Conservation (phyloP, 1,284 basidiomycete genomes). For the Pascua guehoae region DNA sequence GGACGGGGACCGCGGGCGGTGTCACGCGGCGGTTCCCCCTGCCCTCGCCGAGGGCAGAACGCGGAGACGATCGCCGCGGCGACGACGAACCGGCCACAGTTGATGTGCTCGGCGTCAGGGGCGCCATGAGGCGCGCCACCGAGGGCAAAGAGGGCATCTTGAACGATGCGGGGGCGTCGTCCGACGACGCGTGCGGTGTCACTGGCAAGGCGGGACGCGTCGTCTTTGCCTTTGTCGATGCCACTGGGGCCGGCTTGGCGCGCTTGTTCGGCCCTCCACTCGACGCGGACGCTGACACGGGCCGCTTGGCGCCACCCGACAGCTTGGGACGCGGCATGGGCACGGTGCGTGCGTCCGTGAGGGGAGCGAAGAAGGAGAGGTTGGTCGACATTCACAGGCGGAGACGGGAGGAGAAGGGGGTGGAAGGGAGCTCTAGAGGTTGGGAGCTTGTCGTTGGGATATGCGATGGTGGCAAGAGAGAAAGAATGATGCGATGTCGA, state of each 20-base stretch:
- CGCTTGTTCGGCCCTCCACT: conserved; percentile 3
- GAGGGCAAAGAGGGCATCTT: conserved; percentile 19
- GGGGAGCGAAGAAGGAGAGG: conserved; percentile 12
- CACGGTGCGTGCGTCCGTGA: conserved; percentile 5
- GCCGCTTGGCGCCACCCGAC: conserved; percentile 1
- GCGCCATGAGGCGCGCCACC: conserved; percentile 8
- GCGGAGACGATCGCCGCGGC: conserved; percentile 23
- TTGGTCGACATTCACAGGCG: too few relatives aligned
- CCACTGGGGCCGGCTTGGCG: neutral
- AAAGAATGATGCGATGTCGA: too few relatives aligned
- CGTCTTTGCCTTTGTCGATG: neutral
- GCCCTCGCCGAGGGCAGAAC: conserved; percentile 8
- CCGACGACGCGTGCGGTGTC: conserved; percentile 25
- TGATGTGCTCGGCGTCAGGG: conserved; percentile 38
- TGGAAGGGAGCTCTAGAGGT: neutral
- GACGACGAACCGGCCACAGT: conserved; percentile 44
- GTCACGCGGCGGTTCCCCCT: conserved; percentile 4
- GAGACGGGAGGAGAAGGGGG: too few relatives aligned
- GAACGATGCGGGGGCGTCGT: conserved; percentile 18
- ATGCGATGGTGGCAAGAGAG: too few relatives aligned
- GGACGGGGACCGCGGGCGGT: conserved; percentile 10
- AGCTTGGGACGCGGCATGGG: neutral
- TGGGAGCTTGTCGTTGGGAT: too few relatives aligned
- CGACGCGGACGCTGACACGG: neutral
- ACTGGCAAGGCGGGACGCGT: conserved; percentile 1